Evolutionary conservation across 2,329 filamentous ascomycete species (phyloP), one percentile per base, ranked within the genome.

Genomic region (Rosellinia necatrix): DNA sequence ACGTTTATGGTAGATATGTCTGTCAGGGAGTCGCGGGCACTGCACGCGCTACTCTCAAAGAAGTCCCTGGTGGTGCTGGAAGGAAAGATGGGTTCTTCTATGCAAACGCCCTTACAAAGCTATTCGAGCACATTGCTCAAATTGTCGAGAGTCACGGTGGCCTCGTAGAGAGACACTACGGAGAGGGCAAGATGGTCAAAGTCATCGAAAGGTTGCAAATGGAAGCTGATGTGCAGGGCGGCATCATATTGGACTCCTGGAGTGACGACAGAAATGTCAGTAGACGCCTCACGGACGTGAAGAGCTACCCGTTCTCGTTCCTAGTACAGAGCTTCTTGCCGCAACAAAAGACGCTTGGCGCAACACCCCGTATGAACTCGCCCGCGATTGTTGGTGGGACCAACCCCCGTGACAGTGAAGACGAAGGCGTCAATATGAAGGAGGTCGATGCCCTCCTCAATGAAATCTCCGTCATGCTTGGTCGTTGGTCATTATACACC

Each of bases 121-220:
- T 99, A 42, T 99, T 99, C 70, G 93, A 97, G 73, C 93, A 99
- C 73, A 96, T 99, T 71, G 93, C 94, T 2, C 91, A 96, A 70
- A 97, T 99, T 62, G 87, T 99, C 19, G 93, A 97, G 67, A 88
- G 90, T 1, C 94, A 99, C 70, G 91, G 93, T 27, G 86, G 86
- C 1, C 80, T 99, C 7, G 93, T 99, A 1, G 92, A 97, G 76
- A 86, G 91, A 42, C 94, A 99, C 73, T 99, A 99, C 70, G 94
- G 94, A 1, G 76, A 83, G 13, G 91, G 93, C 32, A 94, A 92
- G 78, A 99, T 99, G 94, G 86, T 90, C 27, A 90, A 88, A 65
- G 94, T 99, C 49, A 93, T 97, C 64, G 91, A 97, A 74, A 84
- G 91, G 38, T 78, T 99, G 53, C 94, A 99, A 74, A 85, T 92